Conservation (phyloP, 2,329 filamentous ascomycete species). For the Teratosphaeria viscida region DNA sequence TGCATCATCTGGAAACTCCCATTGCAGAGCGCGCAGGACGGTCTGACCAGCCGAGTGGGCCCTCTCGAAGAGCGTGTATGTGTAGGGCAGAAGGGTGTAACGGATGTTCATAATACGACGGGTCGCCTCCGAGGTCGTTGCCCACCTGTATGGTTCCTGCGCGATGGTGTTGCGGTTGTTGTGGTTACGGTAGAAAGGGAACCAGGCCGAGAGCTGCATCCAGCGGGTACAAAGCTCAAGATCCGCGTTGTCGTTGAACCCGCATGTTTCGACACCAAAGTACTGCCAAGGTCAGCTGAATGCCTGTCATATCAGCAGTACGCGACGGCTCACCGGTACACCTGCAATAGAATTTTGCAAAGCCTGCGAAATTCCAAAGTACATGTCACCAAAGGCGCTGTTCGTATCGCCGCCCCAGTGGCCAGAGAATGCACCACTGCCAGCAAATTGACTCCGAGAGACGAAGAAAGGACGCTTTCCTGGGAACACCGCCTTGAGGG, state of each 20-base stretch:
- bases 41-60: conserved; percentile 55
- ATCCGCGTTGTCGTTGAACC: conserved; percentile 19
- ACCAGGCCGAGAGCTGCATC: conserved; percentile 48
- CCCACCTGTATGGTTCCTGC: conserved; percentile 61
- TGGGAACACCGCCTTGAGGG: conserved; percentile 15
- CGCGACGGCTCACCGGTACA: conserved; percentile 10
- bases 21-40: conserved; percentile 59
- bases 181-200: conserved; percentile 48
- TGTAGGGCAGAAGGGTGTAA: conserved; percentile 59
- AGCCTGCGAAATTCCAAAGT: conserved; percentile 17
- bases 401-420: conserved; percentile 23
- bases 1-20: conserved; percentile 62
- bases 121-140: conserved; percentile 49
- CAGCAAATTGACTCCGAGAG: conserved; percentile 15
- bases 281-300: neutral
- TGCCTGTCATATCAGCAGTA: neutral
- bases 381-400: conserved; percentile 16
- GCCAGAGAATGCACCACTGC: conserved; percentile 11
- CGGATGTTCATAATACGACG: conserved; percentile 55
- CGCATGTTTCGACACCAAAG: conserved; percentile 21
- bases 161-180: conserved; percentile 56
- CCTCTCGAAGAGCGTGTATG: conserved; percentile 61
- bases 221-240: conserved; percentile 20
- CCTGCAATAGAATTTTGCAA: conserved; percentile 16
- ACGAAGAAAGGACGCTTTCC: conserved; percentile 18